Base-by-base conservation (phyloP, 768 basidiomycete genomes). In the Asterophora lycoperdoides region DNA sequence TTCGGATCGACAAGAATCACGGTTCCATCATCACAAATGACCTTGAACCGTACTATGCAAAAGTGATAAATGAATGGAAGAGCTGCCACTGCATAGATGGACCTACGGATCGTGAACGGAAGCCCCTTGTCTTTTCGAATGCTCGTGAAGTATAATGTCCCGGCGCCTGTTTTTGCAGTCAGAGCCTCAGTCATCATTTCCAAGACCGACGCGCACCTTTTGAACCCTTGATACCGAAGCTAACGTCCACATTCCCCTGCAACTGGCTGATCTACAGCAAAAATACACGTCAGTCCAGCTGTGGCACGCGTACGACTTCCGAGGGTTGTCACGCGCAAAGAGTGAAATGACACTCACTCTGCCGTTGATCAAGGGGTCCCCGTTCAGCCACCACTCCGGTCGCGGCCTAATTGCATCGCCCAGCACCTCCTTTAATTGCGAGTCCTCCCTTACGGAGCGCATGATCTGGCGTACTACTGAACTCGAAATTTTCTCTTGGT, bases 141-240 rank as follows among this genome's bases (percentile, higher is more conserved):
- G 62, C 86, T 89, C 2, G 88, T 90, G 62, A 90, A 91, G 60
- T 91, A 90, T 2, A 90, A 63, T 14, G 86, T 91, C 5, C 89
- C 89, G 15, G 80, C 73, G 17, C 78, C 87, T 89, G 49, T 23
- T 23, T 23, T 23, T 37, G 18, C 23, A 15, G 15, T 53, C 13
- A 34, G 23, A 33, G 33, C 33, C 33, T 26, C 35, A 1, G 46
- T 23, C 20, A 20, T 15, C 14, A n/a, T 38, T 35, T 35, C 10
- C 17, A 28, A 17, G 37, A n/a, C 41, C 48, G 5, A 36, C 5
- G 60, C 71, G 38, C 18, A 81, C 88, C 79, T 70, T 75, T 80
- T 36, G 85, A 80, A 2, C 88, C 88, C 57, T 80, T 84, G 30
- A 91, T 67, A 48, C 86, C 76, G 64, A 88, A 86, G 59, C 83